Evolutionary conservation across 257 asterid species (phyloP), one percentile per base, ranked within the genome.

Genomic region (Rauvolfia tetraphylla): DNA sequence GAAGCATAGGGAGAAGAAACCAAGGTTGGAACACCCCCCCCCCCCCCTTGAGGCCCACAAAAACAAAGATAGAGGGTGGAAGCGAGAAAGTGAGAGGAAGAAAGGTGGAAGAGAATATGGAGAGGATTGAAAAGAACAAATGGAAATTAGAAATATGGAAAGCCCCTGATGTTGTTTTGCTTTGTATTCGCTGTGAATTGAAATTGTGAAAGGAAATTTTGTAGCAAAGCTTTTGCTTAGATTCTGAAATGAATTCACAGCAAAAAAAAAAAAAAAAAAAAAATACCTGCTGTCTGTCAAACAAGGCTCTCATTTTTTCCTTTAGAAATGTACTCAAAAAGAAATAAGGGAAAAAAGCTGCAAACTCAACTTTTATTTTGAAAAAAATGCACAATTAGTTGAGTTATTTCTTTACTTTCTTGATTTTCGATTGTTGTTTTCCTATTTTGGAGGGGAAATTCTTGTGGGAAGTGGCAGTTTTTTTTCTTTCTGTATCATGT

Each of bases 281-380:
- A 34, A 66, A 68, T 86, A 92, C 98, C 96, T 90, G 97, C 67
- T 91, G 93, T 88, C 97, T 85, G 78, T 95, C 99, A 87, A 95
- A 95, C 87, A 95, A 86, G 65, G 97, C 92, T 25, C 98, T n/a
- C n/a, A n/a, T n/a, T n/a, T n/a, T n/a, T n/a, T n/a, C n/a, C n/a
- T n/a, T n/a, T n/a, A n/a, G n/a, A n/a, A n/a, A n/a, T n/a, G n/a
- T n/a, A n/a, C n/a, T n/a, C n/a, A n/a, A n/a, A n/a, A n/a, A n/a
- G n/a, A n/a, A n/a, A n/a, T n/a, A n/a, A n/a, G n/a, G n/a, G n/a
- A n/a, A n/a, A n/a, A n/a, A n/a, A n/a, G n/a, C n/a, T n/a, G n/a
- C n/a, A n/a, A n/a, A n/a, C n/a, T n/a, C n/a, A n/a, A n/a, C n/a
- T n/a, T n/a, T n/a, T n/a, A n/a, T n/a, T n/a, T n/a, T n/a, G n/a